Conservation (phyloP, 106 monocot species). For the Platanthera guangdongensis region DNA sequence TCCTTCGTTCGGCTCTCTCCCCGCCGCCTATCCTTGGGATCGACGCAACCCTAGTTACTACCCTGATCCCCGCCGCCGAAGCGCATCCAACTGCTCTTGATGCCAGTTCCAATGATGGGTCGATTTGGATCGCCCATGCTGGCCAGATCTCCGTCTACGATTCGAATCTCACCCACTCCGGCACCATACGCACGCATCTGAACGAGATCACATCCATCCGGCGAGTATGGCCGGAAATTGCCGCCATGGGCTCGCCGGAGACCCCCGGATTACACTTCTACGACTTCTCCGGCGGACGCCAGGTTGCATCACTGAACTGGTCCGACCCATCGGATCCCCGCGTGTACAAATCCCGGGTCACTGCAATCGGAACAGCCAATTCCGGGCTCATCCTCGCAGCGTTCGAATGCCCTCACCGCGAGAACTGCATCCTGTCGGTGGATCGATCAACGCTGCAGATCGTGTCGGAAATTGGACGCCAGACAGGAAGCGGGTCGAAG, state of each 20-base stretch:
- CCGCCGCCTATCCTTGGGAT: constrained; percentile 67
- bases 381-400: constrained; percentile 46
- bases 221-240: constrained; percentile 37
- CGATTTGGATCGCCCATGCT: constrained; percentile 80
- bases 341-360: constrained; percentile 65
- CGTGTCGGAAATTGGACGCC: constrained; percentile 59
- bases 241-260: constrained; percentile 43
- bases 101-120: constrained; percentile 39
- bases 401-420: constrained; percentile 80
- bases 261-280: constrained; percentile 85
- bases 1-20: constrained; percentile 49
- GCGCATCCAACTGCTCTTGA: constrained; percentile 41
- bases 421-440: constrained; percentile 78
- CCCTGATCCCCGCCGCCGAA: constrained; percentile 51
- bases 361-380: constrained; percentile 49
- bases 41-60: constrained; percentile 50
- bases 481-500: constrained; percentile 57
- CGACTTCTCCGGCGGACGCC: constrained; percentile 49
- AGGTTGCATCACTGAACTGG: constrained; percentile 61
- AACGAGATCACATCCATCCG: constrained; percentile 62
- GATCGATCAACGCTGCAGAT: constrained; percentile 46
- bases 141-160: constrained; percentile 88
- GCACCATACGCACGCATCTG: constrained; percentile 72
- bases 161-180: constrained; percentile 41
- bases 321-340: constrained; percentile 68